Evolutionary conservation across 768 basidiomycete genomes (phyloP).

Genomic region (Pulveroboletus sp.): DNA sequence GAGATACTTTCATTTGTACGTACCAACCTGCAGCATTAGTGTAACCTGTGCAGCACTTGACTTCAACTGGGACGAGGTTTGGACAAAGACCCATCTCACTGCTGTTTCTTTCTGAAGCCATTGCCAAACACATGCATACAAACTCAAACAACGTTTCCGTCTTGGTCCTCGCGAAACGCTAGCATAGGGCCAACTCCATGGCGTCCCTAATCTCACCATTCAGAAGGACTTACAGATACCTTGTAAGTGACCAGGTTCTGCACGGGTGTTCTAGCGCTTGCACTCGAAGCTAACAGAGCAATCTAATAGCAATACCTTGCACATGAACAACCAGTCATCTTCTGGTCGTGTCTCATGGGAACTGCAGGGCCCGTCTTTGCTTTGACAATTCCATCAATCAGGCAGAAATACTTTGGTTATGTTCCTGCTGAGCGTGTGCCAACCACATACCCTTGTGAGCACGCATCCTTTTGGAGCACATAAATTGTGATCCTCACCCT

Average conservation of each 20-base stretch:
- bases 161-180: conserved; percentile 6
- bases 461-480: neutral
- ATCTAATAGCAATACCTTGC: conserved; percentile 78
- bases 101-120: conserved; percentile 23
- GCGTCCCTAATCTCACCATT: conserved; percentile 30
- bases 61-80: too few species aligned
- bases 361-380: conserved; percentile 73
- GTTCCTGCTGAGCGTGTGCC: conserved; percentile 67
- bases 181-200: conserved; percentile 14
- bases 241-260: conserved; percentile 15
- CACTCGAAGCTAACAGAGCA: neutral
- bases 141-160: conserved; percentile 18
- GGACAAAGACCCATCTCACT: too few species aligned
- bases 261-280: neutral
- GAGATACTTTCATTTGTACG: neutral
- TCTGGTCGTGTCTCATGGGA: conserved; percentile 81
- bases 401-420: conserved; percentile 66
- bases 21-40: neutral
- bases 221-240: conserved; percentile 28
- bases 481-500: neutral
- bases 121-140: conserved; percentile 25
- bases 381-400: conserved; percentile 74
- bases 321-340: conserved; percentile 88
- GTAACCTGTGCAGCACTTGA: neutral
- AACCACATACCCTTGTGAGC: conserved; percentile 76